phyloP scores from a whole-genome alignment of 345 rosid species.

The Sonneratia alba region DNA sequence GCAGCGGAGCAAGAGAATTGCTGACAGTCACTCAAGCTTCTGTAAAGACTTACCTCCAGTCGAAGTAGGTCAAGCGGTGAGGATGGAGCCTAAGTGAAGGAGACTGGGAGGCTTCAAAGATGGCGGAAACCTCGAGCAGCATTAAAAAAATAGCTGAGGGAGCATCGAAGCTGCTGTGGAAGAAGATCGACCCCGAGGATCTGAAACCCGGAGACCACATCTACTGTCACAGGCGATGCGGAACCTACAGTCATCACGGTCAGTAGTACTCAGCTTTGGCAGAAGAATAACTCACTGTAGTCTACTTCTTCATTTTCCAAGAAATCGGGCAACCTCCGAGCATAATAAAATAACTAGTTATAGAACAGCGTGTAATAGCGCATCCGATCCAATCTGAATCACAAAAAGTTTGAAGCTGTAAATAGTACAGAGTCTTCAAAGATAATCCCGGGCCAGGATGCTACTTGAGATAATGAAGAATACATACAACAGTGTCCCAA shows the following conservation, averaged over 20 bases:
- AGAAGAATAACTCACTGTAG: no score
- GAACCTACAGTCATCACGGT: no score
- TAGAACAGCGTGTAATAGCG: neutral
- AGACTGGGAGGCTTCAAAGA: neutral
- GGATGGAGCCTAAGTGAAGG: neutral
- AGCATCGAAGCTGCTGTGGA: slow-evolving; percentile 10
- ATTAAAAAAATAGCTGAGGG: slow-evolving; percentile 13
- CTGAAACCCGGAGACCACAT: slow-evolving; percentile 9
- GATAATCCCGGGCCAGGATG: neutral
- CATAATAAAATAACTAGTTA: neutral
- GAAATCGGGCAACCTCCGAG: no score
- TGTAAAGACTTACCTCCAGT: no score
- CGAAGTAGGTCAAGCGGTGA: no score
- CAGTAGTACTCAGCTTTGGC: no score
- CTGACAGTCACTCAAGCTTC: no score
- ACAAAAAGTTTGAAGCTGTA: neutral
- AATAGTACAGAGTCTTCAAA: neutral
- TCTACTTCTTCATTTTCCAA: neutral
- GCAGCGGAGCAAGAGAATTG: no score
- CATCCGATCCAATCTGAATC: neutral
- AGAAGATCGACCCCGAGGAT: neutral
- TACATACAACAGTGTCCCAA: no score
- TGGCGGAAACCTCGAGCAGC: neutral
- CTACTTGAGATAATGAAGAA: neutral
- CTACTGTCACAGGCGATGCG: neutral